Conservation (phyloP, 202 grass and related monocot species). For the Schoenoplectus triqueter region DNA sequence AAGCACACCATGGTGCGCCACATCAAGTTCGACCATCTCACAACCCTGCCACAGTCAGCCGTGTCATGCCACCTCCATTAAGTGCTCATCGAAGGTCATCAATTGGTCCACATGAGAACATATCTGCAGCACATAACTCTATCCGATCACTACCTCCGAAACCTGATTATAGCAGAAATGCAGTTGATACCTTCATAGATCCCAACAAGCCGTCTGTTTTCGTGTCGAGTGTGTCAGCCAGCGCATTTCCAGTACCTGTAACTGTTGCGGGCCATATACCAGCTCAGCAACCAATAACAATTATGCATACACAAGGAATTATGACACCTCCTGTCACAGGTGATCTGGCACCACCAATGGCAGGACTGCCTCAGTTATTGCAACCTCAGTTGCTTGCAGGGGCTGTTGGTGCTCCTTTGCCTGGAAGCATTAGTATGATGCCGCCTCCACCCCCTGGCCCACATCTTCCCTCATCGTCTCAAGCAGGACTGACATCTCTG, state of each 20-base stretch:
- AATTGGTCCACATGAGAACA: constrained; percentile 48
- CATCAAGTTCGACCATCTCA: constrained; percentile 54
- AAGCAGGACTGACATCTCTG: constrained; percentile 55
- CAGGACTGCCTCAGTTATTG: not conserved
- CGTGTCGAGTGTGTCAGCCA: not conserved
- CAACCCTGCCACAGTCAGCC: constrained; percentile 44
- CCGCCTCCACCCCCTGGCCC: constrained; percentile 63
- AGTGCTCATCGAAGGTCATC: constrained; percentile 38
- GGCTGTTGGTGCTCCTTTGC: constrained; percentile 23
- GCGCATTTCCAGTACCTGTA: not conserved
- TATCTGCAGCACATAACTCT: constrained; percentile 46
- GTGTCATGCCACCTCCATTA: constrained; percentile 54
- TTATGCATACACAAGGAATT: constrained; percentile 44
- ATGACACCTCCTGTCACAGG: constrained; percentile 37
- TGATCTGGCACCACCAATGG: not conserved
- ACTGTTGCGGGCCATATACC: not conserved
- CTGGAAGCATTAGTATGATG: constrained; percentile 43
- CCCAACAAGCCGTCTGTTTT: constrained; percentile 49
- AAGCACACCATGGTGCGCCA: constrained; percentile 57
- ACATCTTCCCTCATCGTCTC: constrained; percentile 48
- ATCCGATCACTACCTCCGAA: constrained; percentile 40
- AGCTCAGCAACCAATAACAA: constrained; percentile 24
- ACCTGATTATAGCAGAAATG: constrained; percentile 31
- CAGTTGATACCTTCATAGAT: constrained; percentile 44
- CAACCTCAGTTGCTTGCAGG: constrained; percentile 15